phyloP scores from a whole-genome alignment of 202 grass and related monocot genomes.

The Panicum hallii region DNA sequence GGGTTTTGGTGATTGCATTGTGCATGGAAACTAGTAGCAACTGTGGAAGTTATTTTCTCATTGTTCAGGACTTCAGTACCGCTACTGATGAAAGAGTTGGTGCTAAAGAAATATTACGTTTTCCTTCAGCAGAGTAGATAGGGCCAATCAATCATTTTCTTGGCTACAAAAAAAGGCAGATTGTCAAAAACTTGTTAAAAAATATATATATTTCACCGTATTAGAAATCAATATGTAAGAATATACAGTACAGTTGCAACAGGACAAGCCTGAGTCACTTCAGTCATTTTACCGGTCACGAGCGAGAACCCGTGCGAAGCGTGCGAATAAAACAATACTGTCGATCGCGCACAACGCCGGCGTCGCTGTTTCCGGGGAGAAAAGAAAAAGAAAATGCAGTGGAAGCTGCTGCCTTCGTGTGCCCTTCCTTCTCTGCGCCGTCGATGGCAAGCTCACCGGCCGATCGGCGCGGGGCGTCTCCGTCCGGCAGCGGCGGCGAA shows the following conservation, averaged over 20 bases:
- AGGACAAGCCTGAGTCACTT: background rate
- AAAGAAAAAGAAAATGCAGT: no score
- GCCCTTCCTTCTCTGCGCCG: background rate
- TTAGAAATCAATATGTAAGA: background rate
- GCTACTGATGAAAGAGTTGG: no score
- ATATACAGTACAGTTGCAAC: background rate
- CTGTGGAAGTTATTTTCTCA: background rate
- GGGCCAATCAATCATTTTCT: background rate
- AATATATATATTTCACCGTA: background rate
- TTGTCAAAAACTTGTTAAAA: background rate
- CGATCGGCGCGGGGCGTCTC: conserved; percentile 11
- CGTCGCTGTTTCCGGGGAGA: background rate
- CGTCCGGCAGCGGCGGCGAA: background rate
- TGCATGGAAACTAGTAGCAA: background rate
- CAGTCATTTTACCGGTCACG: background rate
- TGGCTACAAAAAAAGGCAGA: background rate
- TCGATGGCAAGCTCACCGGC: background rate
- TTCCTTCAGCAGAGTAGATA: background rate
- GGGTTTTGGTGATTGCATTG: background rate
- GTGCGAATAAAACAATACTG: no score
- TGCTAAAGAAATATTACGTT: no score
- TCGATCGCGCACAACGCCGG: background rate
- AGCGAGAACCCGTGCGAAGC: no score
- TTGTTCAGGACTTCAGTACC: background rate
- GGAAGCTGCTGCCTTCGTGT: background rate